These are phyloP conservation scores for Solanum chilense DNA, from an alignment of 257 asterid species.

Conservation along the genomic window DNA sequence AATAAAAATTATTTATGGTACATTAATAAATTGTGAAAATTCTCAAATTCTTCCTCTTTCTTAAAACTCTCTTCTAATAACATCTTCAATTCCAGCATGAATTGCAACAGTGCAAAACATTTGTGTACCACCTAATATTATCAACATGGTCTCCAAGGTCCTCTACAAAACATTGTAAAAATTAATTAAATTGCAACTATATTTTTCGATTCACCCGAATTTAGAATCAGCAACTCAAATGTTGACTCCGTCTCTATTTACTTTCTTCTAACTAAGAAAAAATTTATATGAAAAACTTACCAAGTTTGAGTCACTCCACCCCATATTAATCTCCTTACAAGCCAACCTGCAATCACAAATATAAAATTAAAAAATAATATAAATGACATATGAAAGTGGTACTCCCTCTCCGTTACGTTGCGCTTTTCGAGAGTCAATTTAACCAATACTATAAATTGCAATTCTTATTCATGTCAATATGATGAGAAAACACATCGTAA, in stretches of 20 bases:
- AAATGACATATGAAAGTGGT: not conserved
- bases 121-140: constrained; percentile 69
- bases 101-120: constrained; percentile 63
- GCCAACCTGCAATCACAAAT: constrained; percentile 48
- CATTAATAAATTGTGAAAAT: not conserved
- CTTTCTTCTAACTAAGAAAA: not conserved
- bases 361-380: not conserved
- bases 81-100: constrained; percentile 33
- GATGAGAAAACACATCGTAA: too few species aligned
- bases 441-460: not conserved
- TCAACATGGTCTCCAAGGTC: constrained; percentile 60
- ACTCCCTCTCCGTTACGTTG: not conserved
- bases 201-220: not conserved
- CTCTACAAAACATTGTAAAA: constrained; percentile 28
- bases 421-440: not conserved
- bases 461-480: not conserved
- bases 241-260: not conserved
- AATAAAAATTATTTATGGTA: not conserved
- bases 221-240: not conserved
- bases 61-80: not conserved
- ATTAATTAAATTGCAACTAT: not conserved
- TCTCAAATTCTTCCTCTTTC: not conserved
- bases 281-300: constrained; percentile 20
- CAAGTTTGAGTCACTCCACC: constrained; percentile 61
- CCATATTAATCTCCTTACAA: constrained; percentile 79